Evolutionary conservation across 371 early-diverging fungal genomes (phyloP).

Genomic region (Lichtheimia ornata): DNA sequence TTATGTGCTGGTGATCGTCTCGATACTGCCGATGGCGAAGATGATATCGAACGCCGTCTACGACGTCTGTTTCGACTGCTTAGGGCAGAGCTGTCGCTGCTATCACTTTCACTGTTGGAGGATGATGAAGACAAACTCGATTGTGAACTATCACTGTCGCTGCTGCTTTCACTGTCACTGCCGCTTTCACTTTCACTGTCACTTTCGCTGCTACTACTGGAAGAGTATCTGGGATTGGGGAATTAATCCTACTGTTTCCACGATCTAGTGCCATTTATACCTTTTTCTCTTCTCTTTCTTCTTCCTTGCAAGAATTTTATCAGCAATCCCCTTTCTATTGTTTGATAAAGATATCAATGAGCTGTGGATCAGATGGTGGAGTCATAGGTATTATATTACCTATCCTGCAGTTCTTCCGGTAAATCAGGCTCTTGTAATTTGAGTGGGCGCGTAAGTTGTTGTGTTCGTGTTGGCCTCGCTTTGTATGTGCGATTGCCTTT

Average conservation of each 20-base stretch:
- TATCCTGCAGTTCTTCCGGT: slow-evolving; percentile 53
- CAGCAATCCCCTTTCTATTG: slow-evolving; percentile 54
- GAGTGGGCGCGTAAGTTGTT: slow-evolving; percentile 61
- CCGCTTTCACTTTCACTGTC: slow-evolving; percentile 14
- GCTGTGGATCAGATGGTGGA: background rate
- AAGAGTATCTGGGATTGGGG: background rate
- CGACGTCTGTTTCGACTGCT: background rate
- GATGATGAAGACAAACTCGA: background rate
- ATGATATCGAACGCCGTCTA: background rate
- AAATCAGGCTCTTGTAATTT: slow-evolving; percentile 52
- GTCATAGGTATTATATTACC: slow-evolving; percentile 16
- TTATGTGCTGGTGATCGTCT: background rate
- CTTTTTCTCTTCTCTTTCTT: slow-evolving; percentile 17
- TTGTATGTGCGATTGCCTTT: slow-evolving; percentile 54
- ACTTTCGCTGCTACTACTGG: slow-evolving; percentile 3
- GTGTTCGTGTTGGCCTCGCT: slow-evolving; percentile 63
- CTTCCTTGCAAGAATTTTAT: slow-evolving; percentile 52
- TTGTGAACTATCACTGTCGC: slow-evolving; percentile 15
- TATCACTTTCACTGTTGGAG: slow-evolving; percentile 3
- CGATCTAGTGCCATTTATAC: background rate
- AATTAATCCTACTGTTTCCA: background rate
- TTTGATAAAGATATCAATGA: background rate
- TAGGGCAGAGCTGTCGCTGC: background rate
- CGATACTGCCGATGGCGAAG: background rate
- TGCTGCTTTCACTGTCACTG: slow-evolving; percentile 16